phyloP scores from a whole-genome alignment of 257 asterid genomes.

The Scutellaria galericulata region DNA sequence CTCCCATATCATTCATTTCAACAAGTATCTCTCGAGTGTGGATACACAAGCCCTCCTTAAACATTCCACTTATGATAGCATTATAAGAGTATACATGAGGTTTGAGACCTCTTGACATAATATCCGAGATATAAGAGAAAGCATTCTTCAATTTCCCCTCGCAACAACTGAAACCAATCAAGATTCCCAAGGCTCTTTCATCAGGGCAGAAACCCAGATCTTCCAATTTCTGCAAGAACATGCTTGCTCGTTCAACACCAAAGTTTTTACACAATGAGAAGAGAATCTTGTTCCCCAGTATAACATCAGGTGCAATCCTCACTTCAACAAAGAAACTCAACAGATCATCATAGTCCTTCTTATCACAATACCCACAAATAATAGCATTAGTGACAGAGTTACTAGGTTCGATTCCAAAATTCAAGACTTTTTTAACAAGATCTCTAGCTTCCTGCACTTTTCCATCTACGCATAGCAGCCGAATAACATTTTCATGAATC shows the following conservation, averaged over 20 bases:
- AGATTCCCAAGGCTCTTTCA: conserved; percentile 70
- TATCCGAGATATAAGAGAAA: conserved; percentile 61
- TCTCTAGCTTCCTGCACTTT: conserved; percentile 83
- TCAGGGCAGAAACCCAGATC: conserved; percentile 64
- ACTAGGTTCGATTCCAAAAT: conserved; percentile 56
- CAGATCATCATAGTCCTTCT: conserved; percentile 83
- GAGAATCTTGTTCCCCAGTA: conserved; percentile 65
- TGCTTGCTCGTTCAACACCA: conserved; percentile 59
- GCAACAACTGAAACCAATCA: conserved; percentile 73
- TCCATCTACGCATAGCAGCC: conserved; percentile 68
- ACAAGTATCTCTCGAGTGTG: conserved; percentile 59
- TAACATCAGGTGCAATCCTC: conserved; percentile 50
- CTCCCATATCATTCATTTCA: conserved; percentile 78
- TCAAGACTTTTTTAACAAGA: conserved; percentile 50
- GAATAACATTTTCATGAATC: conserved; percentile 59
- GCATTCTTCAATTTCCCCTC: conserved; percentile 67
- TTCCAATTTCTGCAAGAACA: conserved; percentile 61
- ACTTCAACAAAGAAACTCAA: conserved; percentile 63
- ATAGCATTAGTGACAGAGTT: conserved; percentile 50
- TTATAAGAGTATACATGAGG: conserved; percentile 73
- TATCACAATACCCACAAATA: conserved; percentile 68
- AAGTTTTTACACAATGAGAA: conserved; percentile 57
- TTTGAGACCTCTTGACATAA: conserved; percentile 60
- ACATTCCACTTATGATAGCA: conserved; percentile 77
- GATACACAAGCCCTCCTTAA: conserved; percentile 75